Base-by-base conservation (phyloP, 345 rosid species). In the Salix dunnii region DNA sequence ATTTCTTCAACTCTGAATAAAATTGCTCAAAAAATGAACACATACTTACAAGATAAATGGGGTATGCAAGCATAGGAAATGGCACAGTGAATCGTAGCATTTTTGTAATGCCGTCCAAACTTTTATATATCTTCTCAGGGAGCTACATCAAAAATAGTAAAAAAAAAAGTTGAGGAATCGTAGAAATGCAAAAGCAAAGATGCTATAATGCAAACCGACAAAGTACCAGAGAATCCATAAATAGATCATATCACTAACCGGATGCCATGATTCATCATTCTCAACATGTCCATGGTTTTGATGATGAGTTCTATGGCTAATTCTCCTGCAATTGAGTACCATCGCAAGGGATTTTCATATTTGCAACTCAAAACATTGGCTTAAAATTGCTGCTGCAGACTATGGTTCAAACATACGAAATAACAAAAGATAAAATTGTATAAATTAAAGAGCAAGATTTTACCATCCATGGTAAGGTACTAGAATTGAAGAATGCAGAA, bases 381-480 rank as follows among this genome's bases (percentile, higher is more conserved):
- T 64, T 64, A 2, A 0, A 40, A 68, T 1, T 12, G 9, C 38
- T 12, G 9, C 38, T 17, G 40, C 69, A 33, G 46, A 68, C 4
- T 31, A 21, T 42, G 12, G 25, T 31, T 20, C 21, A 31, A 28
- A 13, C 21, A 64, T 18, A 40, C 2, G 2, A 6, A 53, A 6
- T 17, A 38, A 40, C 21, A 38, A 25, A 25, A 28, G 30, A 35
- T 7, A 13, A 55, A n/a, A 10, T 58, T 7, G 38, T 16, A 8
- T 20, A 14, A 8, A 66, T 33, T 28, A 25, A 49, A 23, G 68
- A 8, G 20, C 49, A 36, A 31, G 35, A 70, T 18, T 30, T 83
- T 58, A 93, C 98, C 98, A 93, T 84, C 98, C 98, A 84, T 93
- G 92, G 74, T 91, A 93, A 51, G 98, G 98, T 31, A 93, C 98